Evolutionary conservation across 192 early-diverging fungal genomes (phyloP).

Genomic region (Dimargaris xerosporica): DNA sequence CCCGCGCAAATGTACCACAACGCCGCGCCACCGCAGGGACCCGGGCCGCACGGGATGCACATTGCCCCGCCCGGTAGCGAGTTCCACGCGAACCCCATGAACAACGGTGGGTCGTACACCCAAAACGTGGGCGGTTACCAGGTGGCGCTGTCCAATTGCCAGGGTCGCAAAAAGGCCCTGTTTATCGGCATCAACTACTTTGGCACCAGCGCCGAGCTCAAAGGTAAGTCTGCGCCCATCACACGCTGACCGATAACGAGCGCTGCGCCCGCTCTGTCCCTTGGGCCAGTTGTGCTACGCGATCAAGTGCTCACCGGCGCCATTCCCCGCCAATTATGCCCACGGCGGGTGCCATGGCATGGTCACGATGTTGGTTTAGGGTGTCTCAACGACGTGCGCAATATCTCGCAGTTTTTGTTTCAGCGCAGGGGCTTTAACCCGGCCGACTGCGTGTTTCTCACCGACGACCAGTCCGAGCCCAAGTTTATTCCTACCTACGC

Average conservation of each 20-base stretch:
- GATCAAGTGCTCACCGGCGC: too few relatives aligned
- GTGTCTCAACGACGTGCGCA: conserved; percentile 33
- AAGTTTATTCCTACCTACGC: conserved; percentile 29
- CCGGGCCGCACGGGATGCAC: conserved; percentile 5
- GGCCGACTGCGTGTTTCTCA: conserved; percentile 42
- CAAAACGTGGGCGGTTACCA: conserved; percentile 9
- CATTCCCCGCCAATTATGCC: too few relatives aligned
- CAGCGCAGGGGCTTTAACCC: conserved; percentile 37
- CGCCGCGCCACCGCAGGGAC: conserved; percentile 10
- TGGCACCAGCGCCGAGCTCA: conserved; percentile 27
- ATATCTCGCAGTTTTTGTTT: conserved; percentile 41
- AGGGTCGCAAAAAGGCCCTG: conserved; percentile 27
- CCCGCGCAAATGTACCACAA: background rate
- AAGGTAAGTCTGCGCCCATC: conserved; percentile 13
- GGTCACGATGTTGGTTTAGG: too few relatives aligned
- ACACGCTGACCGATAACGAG: too few relatives aligned
- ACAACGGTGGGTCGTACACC: conserved; percentile 8
- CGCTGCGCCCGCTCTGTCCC: too few relatives aligned
- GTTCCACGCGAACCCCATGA: background rate
- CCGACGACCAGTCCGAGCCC: conserved; percentile 43
- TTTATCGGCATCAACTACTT: conserved; percentile 44
- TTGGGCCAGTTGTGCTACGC: too few relatives aligned
- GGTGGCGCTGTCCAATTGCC: conserved; percentile 10
- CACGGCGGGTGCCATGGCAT: too few relatives aligned
- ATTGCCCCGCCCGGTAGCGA: conserved; percentile 10